Evolutionary conservation across 2,329 filamentous ascomycete species (phyloP), one percentile per base, ranked within the genome.

Genomic region (Hypomyces rosellus): DNA sequence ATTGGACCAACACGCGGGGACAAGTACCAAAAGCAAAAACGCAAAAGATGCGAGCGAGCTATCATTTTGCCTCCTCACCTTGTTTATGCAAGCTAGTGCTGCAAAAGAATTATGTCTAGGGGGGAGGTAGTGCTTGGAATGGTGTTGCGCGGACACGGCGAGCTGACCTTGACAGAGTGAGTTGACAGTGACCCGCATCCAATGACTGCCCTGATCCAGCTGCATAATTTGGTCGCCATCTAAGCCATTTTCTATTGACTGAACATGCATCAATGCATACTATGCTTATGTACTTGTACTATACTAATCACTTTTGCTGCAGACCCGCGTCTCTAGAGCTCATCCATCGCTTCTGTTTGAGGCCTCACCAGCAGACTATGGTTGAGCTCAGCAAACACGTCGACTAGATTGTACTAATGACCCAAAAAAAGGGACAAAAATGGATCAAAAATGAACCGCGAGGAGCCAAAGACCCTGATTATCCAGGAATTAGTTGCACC

Each of bases 1-100:
- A 42, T 6, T 6, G 39, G 39, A 16, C 39, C 18, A 22, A 18
- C 22, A 14, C 7, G 22, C 9, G 41, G 39, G 16, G 22, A 16
- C 20, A 20, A 38, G 34, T 34, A 38, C 13, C 33, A 60, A 53
- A 57, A 56, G 49, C 46, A 57, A 61, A 61, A 44, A 18, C 16
- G 30, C 39, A 30, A 30, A 30, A 46, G 45, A 50, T 57, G 54
- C 51, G 48, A 33, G 53, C 48, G 59, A 62, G 57, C 53, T 61
- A 53, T 63, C 60, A 63, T 50, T 59, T 56, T 51, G 36, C 46
- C 46, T 30, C 34, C 22, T 30, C 25, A 30, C 25, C 25, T 30
- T 30, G 9, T 30, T 30, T 30, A 30, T 30, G 25, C 25, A 30
- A 30, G 25, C 25, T 30, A 30, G 25, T 30, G 25, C 25, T 30